Conservation (phyloP, 306 rosid genomes). For the Oxytropis ochrocephala region DNA sequence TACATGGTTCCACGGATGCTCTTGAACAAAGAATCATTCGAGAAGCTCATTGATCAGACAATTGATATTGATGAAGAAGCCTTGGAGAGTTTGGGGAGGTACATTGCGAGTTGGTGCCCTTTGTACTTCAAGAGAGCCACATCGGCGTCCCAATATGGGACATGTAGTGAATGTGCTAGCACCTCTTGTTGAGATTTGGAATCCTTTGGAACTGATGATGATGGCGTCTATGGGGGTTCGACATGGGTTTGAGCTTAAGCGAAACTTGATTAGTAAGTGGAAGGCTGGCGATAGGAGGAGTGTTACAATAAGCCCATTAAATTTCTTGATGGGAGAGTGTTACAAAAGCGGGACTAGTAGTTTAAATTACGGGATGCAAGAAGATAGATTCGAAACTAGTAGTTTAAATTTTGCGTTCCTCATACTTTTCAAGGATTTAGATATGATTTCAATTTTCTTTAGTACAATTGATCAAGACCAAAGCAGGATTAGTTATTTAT, state of each 20-base stretch:
- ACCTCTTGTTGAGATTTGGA: slow-evolving; percentile 79
- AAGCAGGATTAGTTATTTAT: background rate
- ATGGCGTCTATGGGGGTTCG: slow-evolving; percentile 45
- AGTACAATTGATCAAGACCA: background rate
- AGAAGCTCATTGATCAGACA: slow-evolving; percentile 49
- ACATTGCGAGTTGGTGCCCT: slow-evolving; percentile 76
- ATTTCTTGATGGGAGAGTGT: too few relatives aligned
- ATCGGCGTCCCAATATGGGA: slow-evolving; percentile 85
- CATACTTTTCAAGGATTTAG: background rate
- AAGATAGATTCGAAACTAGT: background rate
- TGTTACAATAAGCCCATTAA: too few relatives aligned
- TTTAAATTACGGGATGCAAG: slow-evolving; percentile 8
- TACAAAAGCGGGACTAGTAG: too few relatives aligned
- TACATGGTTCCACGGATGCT: slow-evolving; percentile 76
- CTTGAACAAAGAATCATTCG: slow-evolving; percentile 38
- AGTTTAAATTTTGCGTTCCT: background rate
- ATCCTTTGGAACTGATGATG: slow-evolving; percentile 48
- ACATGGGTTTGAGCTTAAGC: slow-evolving; percentile 51
- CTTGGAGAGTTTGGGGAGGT: slow-evolving; percentile 41
- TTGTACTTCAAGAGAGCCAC: slow-evolving; percentile 71
- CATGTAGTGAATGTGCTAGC: slow-evolving; percentile 75
- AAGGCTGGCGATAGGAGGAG: slow-evolving; percentile 47
- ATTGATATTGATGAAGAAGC: slow-evolving; percentile 56
- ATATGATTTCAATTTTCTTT: background rate
- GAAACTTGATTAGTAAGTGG: slow-evolving; percentile 62